Conservation (phyloP, 2,329 filamentous ascomycete species). For the Verticillium albo-atrum region DNA sequence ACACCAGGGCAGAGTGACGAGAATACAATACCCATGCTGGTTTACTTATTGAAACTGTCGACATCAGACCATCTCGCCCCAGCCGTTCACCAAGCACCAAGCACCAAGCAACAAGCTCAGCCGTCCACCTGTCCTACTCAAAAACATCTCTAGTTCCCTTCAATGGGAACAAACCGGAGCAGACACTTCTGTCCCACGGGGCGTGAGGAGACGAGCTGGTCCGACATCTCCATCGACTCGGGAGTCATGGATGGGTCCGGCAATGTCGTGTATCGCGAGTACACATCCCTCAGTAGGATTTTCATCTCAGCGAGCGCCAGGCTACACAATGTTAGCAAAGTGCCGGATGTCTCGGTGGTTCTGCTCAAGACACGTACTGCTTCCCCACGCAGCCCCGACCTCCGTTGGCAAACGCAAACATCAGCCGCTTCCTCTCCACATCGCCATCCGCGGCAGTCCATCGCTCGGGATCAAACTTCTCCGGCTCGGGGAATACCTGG, state of each 20-base stretch:
- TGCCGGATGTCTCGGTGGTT: background rate
- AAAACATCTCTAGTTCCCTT: background rate
- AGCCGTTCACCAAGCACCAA: background rate
- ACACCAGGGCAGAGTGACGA: no score
- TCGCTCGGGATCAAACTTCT: constrained; percentile 73
- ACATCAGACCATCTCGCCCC: background rate
- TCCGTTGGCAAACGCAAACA: constrained; percentile 64
- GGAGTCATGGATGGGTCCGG: constrained; percentile 49
- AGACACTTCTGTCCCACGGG: constrained; percentile 56
- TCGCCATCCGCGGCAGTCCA: constrained; percentile 77
- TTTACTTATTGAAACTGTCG: no score
- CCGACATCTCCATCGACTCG: constrained; percentile 58
- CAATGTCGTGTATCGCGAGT: constrained; percentile 52
- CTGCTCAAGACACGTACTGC: constrained; percentile 46
- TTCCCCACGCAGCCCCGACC: constrained; percentile 63
- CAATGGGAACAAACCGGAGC: constrained; percentile 40
- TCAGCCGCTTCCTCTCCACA: constrained; percentile 58
- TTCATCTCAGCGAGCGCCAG: constrained; percentile 67
- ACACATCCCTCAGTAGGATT: constrained; percentile 56
- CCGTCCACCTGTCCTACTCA: background rate
- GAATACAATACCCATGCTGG: no score
- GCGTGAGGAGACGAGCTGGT: constrained; percentile 63
- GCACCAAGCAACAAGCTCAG: background rate
- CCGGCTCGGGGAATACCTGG: constrained; percentile 72
- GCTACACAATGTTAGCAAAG: constrained; percentile 22